Percentiles rank a stretch among this genome's conserved stretches.
Conservation (phyloP, 2,329 filamentous ascomycete species). For the Diaporthe ilicicola region DNA sequence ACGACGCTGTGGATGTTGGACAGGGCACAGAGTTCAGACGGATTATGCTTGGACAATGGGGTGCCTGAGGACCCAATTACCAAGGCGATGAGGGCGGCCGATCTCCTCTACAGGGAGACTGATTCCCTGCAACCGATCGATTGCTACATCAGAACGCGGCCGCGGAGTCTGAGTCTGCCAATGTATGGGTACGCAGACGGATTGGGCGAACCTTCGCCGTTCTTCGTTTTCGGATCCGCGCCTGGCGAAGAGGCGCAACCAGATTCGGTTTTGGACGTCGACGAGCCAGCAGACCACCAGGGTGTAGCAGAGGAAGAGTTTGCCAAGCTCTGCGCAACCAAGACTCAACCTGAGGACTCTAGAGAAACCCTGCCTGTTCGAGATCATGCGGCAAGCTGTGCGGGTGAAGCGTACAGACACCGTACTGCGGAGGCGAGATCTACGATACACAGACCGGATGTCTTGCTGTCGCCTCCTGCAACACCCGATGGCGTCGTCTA, state of each 20-base stretch:
- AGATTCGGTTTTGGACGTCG: neutral
- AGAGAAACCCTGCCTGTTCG: neutral
- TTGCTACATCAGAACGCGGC: conserved; percentile 49
- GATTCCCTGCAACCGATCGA: conserved; percentile 60
- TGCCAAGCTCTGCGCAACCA: neutral
- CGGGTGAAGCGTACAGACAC: conserved; percentile 44
- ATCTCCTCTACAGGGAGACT: conserved; percentile 64
- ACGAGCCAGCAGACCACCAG: neutral
- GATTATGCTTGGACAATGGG: conserved; percentile 30
- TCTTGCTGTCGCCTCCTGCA: conserved; percentile 42
- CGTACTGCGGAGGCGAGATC: conserved; percentile 16
- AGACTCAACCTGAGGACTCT: neutral
- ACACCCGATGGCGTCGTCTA: conserved; percentile 49
- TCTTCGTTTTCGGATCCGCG: conserved; percentile 56
- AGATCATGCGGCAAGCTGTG: conserved; percentile 43
- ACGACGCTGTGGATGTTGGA: conserved; percentile 18
- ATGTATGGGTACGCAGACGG: conserved; percentile 54
- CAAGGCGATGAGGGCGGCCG: conserved; percentile 66
- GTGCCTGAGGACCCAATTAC: conserved; percentile 57
- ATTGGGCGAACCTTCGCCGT: conserved; percentile 54
- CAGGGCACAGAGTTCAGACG: conserved; percentile 31
- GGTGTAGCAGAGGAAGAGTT: neutral
- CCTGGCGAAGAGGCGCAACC: conserved; percentile 17
- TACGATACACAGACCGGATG: conserved; percentile 43
- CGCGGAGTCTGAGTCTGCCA: conserved; percentile 60